Percentiles rank a stretch among this genome's conserved stretches.
These are phyloP conservation scores for Pseudocercospora eumusae DNA, from an alignment of 2,329 filamentous ascomycete species.

Conservation along the genomic window DNA sequence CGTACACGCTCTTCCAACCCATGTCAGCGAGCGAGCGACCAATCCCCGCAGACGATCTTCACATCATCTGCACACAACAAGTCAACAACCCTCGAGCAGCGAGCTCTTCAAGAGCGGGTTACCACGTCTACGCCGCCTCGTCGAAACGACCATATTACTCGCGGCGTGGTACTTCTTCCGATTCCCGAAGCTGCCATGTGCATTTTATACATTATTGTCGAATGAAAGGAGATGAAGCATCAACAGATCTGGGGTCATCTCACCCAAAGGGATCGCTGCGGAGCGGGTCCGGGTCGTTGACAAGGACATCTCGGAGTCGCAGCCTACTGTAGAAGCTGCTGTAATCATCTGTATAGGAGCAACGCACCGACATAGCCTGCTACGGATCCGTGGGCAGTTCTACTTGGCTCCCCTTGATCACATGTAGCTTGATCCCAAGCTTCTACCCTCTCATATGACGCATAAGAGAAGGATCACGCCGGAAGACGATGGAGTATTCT, in stretches of 20 bases:
- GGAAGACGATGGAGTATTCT: background rate
- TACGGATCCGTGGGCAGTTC: background rate
- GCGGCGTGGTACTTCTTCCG: slow-evolving; percentile 1
- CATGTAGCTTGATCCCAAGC: slow-evolving; percentile 5
- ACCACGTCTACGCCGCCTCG: background rate
- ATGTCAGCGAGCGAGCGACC: background rate
- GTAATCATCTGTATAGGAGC: too few relatives aligned
- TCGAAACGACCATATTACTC: background rate
- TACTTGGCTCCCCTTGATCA: background rate
- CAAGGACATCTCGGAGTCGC: background rate
- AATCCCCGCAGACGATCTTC: background rate
- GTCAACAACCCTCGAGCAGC: slow-evolving; percentile 7
- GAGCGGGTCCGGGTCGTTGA: background rate
- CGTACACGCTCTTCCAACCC: background rate
- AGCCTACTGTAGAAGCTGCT: too few relatives aligned
- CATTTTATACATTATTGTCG: background rate
- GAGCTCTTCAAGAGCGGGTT: background rate
- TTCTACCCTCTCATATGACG: background rate
- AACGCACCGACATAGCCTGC: background rate
- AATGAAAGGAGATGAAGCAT: background rate
- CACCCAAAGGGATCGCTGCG: background rate
- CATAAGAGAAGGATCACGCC: background rate
- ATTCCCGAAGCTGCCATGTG: background rate
- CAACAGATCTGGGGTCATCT: background rate
- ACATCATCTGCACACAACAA: slow-evolving; percentile 9